These are phyloP conservation scores for Gypsophila paniculata DNA, from an alignment of 179 eudicot species.

Conservation along the genomic window DNA sequence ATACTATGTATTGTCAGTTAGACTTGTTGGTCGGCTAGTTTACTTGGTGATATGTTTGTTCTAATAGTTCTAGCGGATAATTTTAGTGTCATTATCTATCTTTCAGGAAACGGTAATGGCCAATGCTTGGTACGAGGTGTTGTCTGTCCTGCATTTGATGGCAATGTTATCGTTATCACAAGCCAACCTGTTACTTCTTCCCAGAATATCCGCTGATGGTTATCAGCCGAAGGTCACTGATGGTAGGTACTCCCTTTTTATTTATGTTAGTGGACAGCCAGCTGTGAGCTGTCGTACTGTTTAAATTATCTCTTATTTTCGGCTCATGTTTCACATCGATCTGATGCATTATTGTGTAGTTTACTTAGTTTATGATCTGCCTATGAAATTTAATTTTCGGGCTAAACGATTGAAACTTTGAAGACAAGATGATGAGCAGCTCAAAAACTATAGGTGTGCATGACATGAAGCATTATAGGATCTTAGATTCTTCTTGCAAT, in stretches of 20 bases:
- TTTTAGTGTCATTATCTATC: conserved; percentile 6
- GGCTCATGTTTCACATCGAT: background rate
- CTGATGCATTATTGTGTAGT: conserved; percentile 1
- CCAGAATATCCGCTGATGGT: conserved; percentile 82
- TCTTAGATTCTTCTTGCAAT: too few relatives aligned
- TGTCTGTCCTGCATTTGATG: conserved; percentile 92
- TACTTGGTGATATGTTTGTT: background rate
- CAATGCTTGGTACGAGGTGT: conserved; percentile 95
- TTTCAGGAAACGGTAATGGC: conserved; percentile 80
- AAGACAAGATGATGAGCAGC: too few relatives aligned
- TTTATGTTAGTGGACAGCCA: background rate
- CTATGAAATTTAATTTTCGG: too few relatives aligned
- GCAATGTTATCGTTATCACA: conserved; percentile 77
- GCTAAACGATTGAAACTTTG: too few relatives aligned
- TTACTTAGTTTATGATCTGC: background rate
- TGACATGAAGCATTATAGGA: too few relatives aligned
- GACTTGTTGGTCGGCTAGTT: conserved; percentile 1
- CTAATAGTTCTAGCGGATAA: conserved; percentile 11
- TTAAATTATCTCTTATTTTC: conserved; percentile 2
- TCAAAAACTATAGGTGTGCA: too few relatives aligned
- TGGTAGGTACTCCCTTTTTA: conserved; percentile 44
- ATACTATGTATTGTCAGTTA: background rate
- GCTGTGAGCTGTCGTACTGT: background rate
- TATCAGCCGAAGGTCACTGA: conserved; percentile 88
- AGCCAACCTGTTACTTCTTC: conserved; percentile 91